Evolutionary conservation across 768 basidiomycete species (phyloP), one percentile per base, ranked within the genome.

Genomic region (Psilocybe subaeruginosa): DNA sequence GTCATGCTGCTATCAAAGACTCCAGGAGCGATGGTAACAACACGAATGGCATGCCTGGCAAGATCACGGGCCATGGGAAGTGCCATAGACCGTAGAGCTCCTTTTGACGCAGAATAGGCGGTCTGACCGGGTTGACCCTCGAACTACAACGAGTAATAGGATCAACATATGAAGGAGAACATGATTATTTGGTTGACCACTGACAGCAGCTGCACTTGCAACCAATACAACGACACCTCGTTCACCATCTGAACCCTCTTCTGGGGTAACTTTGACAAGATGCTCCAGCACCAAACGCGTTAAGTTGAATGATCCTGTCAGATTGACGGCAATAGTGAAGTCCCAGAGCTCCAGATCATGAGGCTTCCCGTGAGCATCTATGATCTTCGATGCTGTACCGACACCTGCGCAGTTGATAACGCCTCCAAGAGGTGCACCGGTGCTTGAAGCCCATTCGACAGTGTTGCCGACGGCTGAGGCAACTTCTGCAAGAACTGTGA

Each of bases 21-120:
- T 4, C 82, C 82, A 0, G 86, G 85, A 0, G 86, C 86, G 56
- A 87, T 74, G 17, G 83, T 78, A 39, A 85, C 80, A 50, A 85
- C 85, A 62, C 84, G 80, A 31, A 84, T 72, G 50, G 78, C 82
- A 62, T 84, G 77, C 11, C 80, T 75, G 2, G 80, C 76, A 11
- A 88, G 77, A 67, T 88, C 86, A 54, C 86, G 78, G 3, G 86
- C 82, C 78, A 87, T 80, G 1, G 86, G 86, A 2, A 88, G 76
- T 0, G 84, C 81, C 82, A 88, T 82, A 1, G 85, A 83, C 19
- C 74, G 72, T 3, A 88, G 62, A 0, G 82, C 86, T 50, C 85
- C 86, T 69, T 88, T 88, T 1, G 78, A 76, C 2, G 83, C 83
- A 0, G 83, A 70, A 64, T 88, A 88, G 0, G 84, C 85, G 0